Base-by-base conservation (phyloP, 2,329 filamentous ascomycete genomes). In the Fusarium pseudoanthophilum region DNA sequence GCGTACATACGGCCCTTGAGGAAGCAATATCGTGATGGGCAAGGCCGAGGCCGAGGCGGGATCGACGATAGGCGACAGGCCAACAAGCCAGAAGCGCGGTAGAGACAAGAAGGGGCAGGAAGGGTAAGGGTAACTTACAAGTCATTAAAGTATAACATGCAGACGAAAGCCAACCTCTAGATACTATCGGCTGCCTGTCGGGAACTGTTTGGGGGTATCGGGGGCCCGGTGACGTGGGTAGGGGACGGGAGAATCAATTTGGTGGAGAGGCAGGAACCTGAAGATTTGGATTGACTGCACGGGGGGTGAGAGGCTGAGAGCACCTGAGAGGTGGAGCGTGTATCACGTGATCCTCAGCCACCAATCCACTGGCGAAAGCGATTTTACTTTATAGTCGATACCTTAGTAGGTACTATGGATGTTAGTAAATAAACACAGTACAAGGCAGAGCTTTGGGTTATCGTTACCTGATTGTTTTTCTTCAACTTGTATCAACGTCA, bases 111-210 rank as follows among this genome's bases (percentile, higher is more conserved):
- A 59, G 63, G 49, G 37, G 75, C 73, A 75, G 75, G 77, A 73
- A 78, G 75, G 69, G 59, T 67, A 53, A 75, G 72, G 72, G 74
- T 66, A 69, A 87, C 86, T 85, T 83, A 87, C 86, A 84, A 85
- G 82, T 85, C 84, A 87, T 86, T 80, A 84, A 85, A 80, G 77
- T 80, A 83, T 78, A 79, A 79, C 79, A 77, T 76, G 78, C 80
- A 83, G 80, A 80, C 80, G 82, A 79, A 79, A 77, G 67, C 64
- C 58, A 66, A 69, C 75, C 78, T 78, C 60, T 74, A 72, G 69
- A 75, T 66, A 62, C 64, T 71, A 67, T 72, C 64, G 69, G 70
- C 74, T 72, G 70, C 61, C 71, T 66, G 72, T 75, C 71, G 65
- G 75, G 65, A 67, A 66, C 46, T 64, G 67, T 74, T 76, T 75